Evolutionary conservation across 2,329 filamentous ascomycete genomes (phyloP).

Genomic region (Ophiocordyceps camponoti-leonardi): DNA sequence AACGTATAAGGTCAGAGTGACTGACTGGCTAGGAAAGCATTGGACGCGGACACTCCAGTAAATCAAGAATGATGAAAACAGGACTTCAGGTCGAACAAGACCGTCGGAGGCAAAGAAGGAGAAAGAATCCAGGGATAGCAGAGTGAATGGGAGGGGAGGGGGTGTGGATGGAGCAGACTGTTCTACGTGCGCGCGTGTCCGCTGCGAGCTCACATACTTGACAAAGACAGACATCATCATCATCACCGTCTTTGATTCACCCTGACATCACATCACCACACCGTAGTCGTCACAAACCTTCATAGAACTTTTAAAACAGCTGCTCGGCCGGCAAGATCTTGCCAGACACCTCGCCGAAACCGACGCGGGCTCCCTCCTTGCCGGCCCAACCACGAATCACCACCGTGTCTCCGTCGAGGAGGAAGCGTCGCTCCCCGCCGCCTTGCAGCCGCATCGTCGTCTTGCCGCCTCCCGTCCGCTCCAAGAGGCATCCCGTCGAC

Average conservation of each 20-base stretch:
- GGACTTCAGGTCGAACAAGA: too few species aligned
- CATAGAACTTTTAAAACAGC: slow-evolving; percentile 15
- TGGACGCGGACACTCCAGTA: too few species aligned
- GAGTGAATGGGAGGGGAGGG: too few species aligned
- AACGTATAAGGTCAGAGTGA: too few species aligned
- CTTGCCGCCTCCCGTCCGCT: slow-evolving; percentile 56
- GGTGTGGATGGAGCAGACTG: too few species aligned
- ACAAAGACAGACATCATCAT: neutral
- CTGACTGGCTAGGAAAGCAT: too few species aligned
- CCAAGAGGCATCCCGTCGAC: slow-evolving; percentile 52
- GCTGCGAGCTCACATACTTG: too few species aligned
- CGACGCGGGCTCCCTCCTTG: slow-evolving; percentile 48
- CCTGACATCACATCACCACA: neutral
- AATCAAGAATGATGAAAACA: too few species aligned
- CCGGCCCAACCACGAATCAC: slow-evolving; percentile 49
- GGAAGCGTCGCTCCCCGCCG: slow-evolving; percentile 51
- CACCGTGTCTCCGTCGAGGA: slow-evolving; percentile 59
- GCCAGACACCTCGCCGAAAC: slow-evolving; percentile 59
- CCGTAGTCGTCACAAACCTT: too few species aligned
- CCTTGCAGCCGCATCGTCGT: slow-evolving; percentile 39
- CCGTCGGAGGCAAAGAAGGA: too few species aligned
- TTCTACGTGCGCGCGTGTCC: neutral
- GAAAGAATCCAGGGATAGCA: too few species aligned
- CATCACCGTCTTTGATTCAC: neutral
- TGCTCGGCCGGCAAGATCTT: slow-evolving; percentile 27